Percentiles rank a stretch among this genome's conserved stretches.
phyloP scores from a whole-genome alignment of 495 filamentous ascomycete species.

The Staphylotrichum tortipilum region DNA sequence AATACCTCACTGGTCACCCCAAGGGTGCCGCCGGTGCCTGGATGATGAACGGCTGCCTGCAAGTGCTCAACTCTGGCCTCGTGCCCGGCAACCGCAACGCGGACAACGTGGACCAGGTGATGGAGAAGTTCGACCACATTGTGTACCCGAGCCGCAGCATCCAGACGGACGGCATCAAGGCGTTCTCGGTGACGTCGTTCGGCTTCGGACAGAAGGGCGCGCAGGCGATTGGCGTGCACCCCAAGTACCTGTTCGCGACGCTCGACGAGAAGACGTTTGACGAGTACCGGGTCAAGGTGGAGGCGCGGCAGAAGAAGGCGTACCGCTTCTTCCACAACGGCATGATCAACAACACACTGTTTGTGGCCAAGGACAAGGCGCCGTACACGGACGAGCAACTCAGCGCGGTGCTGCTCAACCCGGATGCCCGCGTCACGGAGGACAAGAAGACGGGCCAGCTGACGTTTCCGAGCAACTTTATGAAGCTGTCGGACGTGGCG shows the following conservation, averaged over 20 bases:
- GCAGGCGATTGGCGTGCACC: slow-evolving; percentile 93
- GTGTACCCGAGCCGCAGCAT: slow-evolving; percentile 92
- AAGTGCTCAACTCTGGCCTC: slow-evolving; percentile 85
- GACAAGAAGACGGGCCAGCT: slow-evolving; percentile 78
- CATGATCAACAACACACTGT: slow-evolving; percentile 92
- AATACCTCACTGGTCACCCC: slow-evolving; percentile 96
- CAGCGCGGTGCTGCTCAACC: slow-evolving; percentile 83
- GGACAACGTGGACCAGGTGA: slow-evolving; percentile 90
- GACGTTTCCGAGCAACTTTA: slow-evolving; percentile 59
- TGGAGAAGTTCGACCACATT: slow-evolving; percentile 97
- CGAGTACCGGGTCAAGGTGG: slow-evolving; percentile 77
- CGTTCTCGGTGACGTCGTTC: slow-evolving; percentile 97
- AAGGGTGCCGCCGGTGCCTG: slow-evolving; percentile 98
- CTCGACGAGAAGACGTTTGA: slow-evolving; percentile 78
- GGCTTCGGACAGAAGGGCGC: slow-evolving; percentile 99
- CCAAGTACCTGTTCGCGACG: slow-evolving; percentile 90
- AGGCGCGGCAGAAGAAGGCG: slow-evolving; percentile 90
- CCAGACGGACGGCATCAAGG: slow-evolving; percentile 96
- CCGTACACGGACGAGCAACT: slow-evolving; percentile 87
- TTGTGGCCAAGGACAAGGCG: slow-evolving; percentile 84
- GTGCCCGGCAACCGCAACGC: slow-evolving; percentile 97
- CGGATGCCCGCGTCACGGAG: slow-evolving; percentile 73
- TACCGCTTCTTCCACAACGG: slow-evolving; percentile 98
- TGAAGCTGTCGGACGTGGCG: slow-evolving; percentile 46
- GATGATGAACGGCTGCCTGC: slow-evolving; percentile 98